A percentile compares a stretch with the other conserved stretches of the same genome.
These are phyloP conservation scores for Suhomyces panamericanus DNA, from an alignment of 1,139 yeast genomes.

Conservation along the genomic window DNA sequence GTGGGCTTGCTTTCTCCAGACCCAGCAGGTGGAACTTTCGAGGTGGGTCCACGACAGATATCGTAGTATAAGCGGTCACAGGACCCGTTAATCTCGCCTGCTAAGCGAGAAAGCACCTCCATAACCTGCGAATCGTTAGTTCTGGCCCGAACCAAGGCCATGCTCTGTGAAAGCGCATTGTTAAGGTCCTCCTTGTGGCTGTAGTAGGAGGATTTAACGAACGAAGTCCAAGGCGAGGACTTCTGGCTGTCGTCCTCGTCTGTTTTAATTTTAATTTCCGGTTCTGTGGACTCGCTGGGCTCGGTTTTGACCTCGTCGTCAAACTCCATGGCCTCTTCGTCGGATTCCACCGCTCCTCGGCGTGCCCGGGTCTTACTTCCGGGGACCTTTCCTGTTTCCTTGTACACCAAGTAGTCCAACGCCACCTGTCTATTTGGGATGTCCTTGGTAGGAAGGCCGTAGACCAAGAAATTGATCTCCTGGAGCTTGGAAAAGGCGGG, in stretches of 20 bases:
- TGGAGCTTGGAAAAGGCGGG: constrained; percentile 22
- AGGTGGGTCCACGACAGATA: constrained; percentile 8
- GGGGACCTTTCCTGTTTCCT: constrained; percentile 15
- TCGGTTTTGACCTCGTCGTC: neutral
- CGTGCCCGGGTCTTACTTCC: constrained; percentile 1
- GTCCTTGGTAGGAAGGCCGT: constrained; percentile 17
- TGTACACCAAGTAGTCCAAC: constrained; percentile 17
- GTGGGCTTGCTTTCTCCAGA: neutral
- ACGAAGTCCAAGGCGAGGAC: constrained; percentile 1
- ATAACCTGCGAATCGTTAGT: constrained; percentile 8
- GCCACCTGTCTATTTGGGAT: constrained; percentile 20
- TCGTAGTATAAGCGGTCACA: constrained; percentile 11
- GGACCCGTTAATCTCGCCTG: constrained; percentile 11
- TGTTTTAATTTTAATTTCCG: no score
- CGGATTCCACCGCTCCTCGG: neutral
- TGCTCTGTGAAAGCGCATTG: constrained; percentile 8
- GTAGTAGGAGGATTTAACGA: constrained; percentile 11
- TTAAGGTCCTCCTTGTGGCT: constrained; percentile 11
- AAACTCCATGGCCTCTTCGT: neutral
- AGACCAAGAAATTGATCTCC: constrained; percentile 21
- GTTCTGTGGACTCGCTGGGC: neutral
- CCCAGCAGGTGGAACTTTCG: neutral
- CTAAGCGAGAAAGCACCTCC: constrained; percentile 11
- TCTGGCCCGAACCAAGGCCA: constrained; percentile 5
- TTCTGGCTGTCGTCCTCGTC: no score